Evolutionary conservation across 306 rosid genomes (phyloP), one percentile per base, ranked within the genome.

Genomic region (Rosa multiflora): DNA sequence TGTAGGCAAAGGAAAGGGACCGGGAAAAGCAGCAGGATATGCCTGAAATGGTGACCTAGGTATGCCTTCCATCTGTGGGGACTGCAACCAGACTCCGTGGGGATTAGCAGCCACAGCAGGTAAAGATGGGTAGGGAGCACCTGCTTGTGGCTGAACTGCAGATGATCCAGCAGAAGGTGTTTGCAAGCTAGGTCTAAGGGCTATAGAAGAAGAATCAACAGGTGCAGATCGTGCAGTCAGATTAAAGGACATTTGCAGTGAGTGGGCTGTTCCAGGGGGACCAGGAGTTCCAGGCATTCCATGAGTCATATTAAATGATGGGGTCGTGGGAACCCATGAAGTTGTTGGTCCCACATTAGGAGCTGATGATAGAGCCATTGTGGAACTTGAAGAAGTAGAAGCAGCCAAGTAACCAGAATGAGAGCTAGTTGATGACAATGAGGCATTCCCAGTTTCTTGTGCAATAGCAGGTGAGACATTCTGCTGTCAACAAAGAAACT

Each of bases 71-170:
- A 93, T 82, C 81, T 89, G 96, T 2, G 91, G 94, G 51, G 93
- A 87, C 62, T 83, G 97, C 83, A 92, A 81, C 99, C 99, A 95
- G 68, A 84, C 80, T 67, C 94, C 97, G 56, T 89, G 93, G 79
- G 91, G 90, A 21, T 90, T 78, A 77, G 89, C 87, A 78, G 75
- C 90, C 89, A 91, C 81, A 74, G 88, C 70, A 75, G 93, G 85
- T 78, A 89, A 70, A 20, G 91, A 81, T 73, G 86, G 88, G 86
- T 91, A 87, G n/a, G 93, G 83, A 29, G 78, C 67, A 63, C 86
- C 87, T 44, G 85, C 80, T 62, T 86, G 93, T 9, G 90, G 78
- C 51, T 76, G 87, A 77, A 71, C 76, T 64, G 81, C 76, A 64
- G 92, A 70, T 10, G 88, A 74, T 21, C 73, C 63, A 62, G 70